Conservation (phyloP, 768 basidiomycete species). For the Leccinum boreale region DNA sequence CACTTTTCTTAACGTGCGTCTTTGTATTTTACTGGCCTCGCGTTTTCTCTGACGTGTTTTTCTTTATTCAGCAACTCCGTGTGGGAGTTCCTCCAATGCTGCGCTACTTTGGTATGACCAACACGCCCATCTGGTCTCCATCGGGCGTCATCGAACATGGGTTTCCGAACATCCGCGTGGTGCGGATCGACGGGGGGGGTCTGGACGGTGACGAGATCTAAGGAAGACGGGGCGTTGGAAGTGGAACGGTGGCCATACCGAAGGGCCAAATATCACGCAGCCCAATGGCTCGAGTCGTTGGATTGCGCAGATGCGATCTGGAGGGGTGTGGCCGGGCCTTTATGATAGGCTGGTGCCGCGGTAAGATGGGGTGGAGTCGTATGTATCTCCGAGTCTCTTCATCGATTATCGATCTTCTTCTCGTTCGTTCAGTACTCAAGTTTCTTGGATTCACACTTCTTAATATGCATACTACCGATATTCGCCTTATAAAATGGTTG, state of each 20-base stretch:
- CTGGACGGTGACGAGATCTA: slow-evolving; percentile 45
- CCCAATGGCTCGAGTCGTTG: slow-evolving; percentile 64
- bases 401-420: neutral
- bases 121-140: slow-evolving; percentile 40
- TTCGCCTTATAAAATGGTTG: neutral
- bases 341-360: neutral
- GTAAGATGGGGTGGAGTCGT: neutral
- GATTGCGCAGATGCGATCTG: slow-evolving; percentile 57
- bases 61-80: slow-evolving; percentile 50
- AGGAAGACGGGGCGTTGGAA: slow-evolving; percentile 34
- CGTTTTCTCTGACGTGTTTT: neutral
- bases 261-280: slow-evolving; percentile 47
- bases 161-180: slow-evolving; percentile 59
- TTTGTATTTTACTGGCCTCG: neutral
- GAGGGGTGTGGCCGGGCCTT: slow-evolving; percentile 16
- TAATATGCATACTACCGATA: neutral
- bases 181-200: slow-evolving; percentile 50
- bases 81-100: slow-evolving; percentile 52
- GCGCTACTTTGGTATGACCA: slow-evolving; percentile 54
- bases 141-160: slow-evolving; percentile 50
- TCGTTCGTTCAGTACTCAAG: neutral
- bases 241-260: slow-evolving; percentile 57
- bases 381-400: neutral
- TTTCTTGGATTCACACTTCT: neutral
- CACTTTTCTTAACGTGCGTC: slow-evolving; percentile 40